These are phyloP conservation scores for Begonia fuchsioides DNA, from an alignment of 306 rosid genomes.

Conservation along the genomic window DNA sequence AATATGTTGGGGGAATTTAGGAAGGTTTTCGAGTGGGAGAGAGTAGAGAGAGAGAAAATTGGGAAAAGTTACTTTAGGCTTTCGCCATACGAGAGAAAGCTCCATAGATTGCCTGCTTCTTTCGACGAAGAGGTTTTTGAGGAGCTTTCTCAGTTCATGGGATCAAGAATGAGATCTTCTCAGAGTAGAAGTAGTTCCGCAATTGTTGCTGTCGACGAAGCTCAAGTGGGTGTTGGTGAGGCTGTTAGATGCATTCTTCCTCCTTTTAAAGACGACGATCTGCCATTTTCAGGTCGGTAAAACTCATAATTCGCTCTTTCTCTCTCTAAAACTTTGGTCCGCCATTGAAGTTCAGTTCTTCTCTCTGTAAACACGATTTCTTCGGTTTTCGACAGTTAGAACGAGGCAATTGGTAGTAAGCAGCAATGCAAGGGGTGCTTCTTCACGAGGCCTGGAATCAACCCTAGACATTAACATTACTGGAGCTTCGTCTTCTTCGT, in stretches of 20 bases:
- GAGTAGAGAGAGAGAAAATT: slow-evolving; percentile 48
- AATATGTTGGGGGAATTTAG: slow-evolving; percentile 95
- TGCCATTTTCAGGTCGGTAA: slow-evolving; percentile 33
- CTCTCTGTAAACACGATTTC: too few species aligned
- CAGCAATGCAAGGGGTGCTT: slow-evolving; percentile 16
- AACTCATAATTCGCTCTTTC: too few species aligned
- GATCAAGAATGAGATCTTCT: slow-evolving; percentile 57
- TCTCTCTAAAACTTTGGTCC: too few species aligned
- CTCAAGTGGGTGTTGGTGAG: background rate
- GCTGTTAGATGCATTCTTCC: slow-evolving; percentile 31
- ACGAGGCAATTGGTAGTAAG: slow-evolving; percentile 39
- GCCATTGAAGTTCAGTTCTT: too few species aligned
- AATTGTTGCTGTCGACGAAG: slow-evolving; percentile 20
- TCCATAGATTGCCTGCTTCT: slow-evolving; percentile 85
- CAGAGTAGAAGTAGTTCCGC: slow-evolving; percentile 26
- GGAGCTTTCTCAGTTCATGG: slow-evolving; percentile 88
- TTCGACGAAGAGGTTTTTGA: slow-evolving; percentile 94
- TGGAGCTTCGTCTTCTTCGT: slow-evolving; percentile 18
- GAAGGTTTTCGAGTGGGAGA: slow-evolving; percentile 94
- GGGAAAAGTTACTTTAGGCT: slow-evolving; percentile 93
- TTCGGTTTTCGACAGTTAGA: slow-evolving; percentile 23
- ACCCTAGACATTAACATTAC: slow-evolving; percentile 34
- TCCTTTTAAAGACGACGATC: slow-evolving; percentile 51
- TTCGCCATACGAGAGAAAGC: slow-evolving; percentile 89
- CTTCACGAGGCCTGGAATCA: slow-evolving; percentile 42